Conservation (phyloP, 306 rosid species). For the Vigna radiata region DNA sequence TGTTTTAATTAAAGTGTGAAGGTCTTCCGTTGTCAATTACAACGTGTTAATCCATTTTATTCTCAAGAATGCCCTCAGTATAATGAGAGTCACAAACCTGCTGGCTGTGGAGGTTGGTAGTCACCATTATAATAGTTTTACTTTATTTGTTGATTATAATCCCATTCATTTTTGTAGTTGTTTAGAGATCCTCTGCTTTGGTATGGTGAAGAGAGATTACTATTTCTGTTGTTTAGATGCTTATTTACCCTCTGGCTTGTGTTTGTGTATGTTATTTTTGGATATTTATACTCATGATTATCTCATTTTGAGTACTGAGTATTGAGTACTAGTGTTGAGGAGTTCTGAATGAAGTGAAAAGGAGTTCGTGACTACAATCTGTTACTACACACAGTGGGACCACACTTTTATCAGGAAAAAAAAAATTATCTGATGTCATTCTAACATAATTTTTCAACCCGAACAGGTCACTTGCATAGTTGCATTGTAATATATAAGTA, state of each 20-base stretch:
- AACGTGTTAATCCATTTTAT: constrained; percentile 75
- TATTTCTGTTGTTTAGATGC: neutral
- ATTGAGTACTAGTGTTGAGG: constrained; percentile 9
- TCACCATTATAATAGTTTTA: neutral
- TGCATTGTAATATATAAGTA: neutral
- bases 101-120: constrained; percentile 64
- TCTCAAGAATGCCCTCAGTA: constrained; percentile 59
- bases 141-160: constrained; percentile 17
- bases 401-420: constrained; percentile 7
- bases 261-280: constrained; percentile 8
- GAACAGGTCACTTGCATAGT: neutral
- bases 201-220: constrained; percentile 10
- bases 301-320: neutral
- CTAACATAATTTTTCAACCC: neutral
- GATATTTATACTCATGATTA: constrained; percentile 8
- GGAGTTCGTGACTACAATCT: constrained; percentile 15
- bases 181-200: constrained; percentile 14
- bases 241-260: neutral
- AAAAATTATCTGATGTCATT: neutral
- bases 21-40: constrained; percentile 83
- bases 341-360: neutral
- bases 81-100: constrained; percentile 58
- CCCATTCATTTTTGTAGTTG: constrained; percentile 14
- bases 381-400: neutral
- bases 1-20: constrained; percentile 71